A percentile compares a stretch with the other conserved stretches of the same genome.
phyloP scores from a whole-genome alignment of 2,329 filamentous ascomycete genomes.

The Thermoascus crustaceus region DNA sequence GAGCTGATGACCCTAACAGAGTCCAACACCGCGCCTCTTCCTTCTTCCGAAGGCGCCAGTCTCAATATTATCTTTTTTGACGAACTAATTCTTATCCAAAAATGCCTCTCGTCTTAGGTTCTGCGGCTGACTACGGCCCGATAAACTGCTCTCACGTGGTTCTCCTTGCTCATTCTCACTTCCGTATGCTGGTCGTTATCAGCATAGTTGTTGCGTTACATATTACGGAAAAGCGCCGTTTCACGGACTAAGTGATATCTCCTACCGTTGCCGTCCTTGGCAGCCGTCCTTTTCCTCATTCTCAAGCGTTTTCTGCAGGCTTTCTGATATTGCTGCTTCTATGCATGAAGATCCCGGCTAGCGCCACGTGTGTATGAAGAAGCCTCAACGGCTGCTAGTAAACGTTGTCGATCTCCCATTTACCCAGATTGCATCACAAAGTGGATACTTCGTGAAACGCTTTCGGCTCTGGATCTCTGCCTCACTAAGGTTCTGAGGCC shows the following conservation, averaged over 20 bases:
- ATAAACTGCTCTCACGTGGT: no score
- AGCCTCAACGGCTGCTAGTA: conserved; percentile 31
- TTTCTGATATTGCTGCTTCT: background rate
- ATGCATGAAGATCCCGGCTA: conserved; percentile 32
- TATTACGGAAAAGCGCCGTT: no score
- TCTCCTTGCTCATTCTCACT: no score
- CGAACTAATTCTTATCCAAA: no score
- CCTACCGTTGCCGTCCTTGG: conserved; percentile 6
- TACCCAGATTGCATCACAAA: conserved; percentile 21
- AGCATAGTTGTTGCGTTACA: no score
- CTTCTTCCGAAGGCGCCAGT: no score
- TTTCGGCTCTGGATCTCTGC: background rate
- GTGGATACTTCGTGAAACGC: conserved; percentile 6
- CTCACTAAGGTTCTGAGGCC: background rate
- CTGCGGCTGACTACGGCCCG: no score
- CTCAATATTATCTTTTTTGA: no score
- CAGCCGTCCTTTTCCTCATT: background rate
- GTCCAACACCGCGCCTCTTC: no score
- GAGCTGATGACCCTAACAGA: no score
- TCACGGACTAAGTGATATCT: background rate
- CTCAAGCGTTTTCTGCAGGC: background rate
- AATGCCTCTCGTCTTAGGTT: no score
- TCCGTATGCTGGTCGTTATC: no score
- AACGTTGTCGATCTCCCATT: conserved; percentile 30
- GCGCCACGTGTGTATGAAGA: conserved; percentile 30